A percentile compares a stretch with the other conserved stretches of the same genome.
These are phyloP conservation scores for Penicillium sp. DNA, from an alignment of 2,329 filamentous ascomycete genomes.

Conservation along the genomic window DNA sequence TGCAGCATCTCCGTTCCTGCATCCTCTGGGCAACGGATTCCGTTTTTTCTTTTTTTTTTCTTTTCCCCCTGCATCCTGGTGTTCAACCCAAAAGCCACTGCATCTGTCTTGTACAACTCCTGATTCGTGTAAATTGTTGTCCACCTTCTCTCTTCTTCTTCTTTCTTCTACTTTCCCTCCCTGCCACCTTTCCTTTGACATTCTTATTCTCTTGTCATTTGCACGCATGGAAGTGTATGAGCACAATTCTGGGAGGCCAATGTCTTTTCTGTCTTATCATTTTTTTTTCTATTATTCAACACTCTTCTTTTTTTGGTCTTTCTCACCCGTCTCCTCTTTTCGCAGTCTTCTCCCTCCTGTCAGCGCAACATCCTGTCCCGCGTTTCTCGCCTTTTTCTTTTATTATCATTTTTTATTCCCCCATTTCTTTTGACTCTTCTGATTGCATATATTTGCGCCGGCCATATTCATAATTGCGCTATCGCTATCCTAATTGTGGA, in stretches of 20 bases:
- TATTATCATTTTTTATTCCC: constrained; percentile 5
- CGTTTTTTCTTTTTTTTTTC: not conserved
- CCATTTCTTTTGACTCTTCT: too few relatives aligned
- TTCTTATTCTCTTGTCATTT: constrained; percentile 6
- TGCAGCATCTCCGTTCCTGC: too few relatives aligned
- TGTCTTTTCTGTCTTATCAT: constrained; percentile 5
- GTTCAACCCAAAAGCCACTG: constrained; percentile 12
- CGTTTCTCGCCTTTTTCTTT: not conserved
- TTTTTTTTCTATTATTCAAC: too few relatives aligned
- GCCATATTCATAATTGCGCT: constrained; percentile 22
- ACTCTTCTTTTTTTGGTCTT: not conserved
- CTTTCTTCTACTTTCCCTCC: not conserved
- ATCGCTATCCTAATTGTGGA: constrained; percentile 11
- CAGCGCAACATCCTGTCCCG: too few relatives aligned
- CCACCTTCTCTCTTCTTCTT: not conserved
- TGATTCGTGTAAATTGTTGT: constrained; percentile 15
- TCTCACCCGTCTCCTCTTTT: constrained; percentile 5
- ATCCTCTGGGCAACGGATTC: too few relatives aligned
- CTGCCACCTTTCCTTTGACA: constrained; percentile 3
- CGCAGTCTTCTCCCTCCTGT: too few relatives aligned
- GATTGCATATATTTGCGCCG: constrained; percentile 22
- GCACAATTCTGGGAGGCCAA: constrained; percentile 7
- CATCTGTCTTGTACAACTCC: constrained; percentile 15
- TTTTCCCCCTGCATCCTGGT: constrained; percentile 4
- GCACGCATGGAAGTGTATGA: constrained; percentile 9